phyloP scores from a whole-genome alignment of 305 asterid species.

The Fraxinus ornus region DNA sequence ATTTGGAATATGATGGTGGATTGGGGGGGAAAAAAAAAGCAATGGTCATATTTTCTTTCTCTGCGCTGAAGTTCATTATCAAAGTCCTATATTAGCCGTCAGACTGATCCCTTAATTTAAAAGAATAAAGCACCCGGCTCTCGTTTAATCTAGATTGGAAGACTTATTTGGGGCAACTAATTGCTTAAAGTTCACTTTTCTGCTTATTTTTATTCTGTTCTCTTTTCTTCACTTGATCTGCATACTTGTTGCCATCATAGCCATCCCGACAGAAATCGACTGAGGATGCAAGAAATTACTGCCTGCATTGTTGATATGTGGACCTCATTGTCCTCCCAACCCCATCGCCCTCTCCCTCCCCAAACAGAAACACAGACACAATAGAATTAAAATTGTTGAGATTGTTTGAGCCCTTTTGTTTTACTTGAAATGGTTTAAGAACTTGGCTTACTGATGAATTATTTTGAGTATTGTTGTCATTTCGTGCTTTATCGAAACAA shows the following conservation, averaged over 20 bases:
- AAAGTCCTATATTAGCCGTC: neutral
- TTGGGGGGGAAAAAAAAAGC: neutral
- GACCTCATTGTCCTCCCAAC: neutral
- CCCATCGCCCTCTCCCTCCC: conserved; percentile 7
- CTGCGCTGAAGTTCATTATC: neutral
- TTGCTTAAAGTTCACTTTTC: neutral
- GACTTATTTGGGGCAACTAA: neutral
- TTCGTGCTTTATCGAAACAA: neutral
- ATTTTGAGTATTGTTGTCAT: neutral
- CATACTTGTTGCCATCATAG: neutral
- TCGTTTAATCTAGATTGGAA: neutral
- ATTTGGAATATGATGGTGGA: neutral
- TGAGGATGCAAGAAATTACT: neutral
- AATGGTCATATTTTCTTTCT: neutral
- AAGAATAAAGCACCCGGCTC: neutral
- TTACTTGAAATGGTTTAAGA: neutral
- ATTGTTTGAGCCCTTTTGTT: neutral
- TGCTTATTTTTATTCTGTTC: neutral
- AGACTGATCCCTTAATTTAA: neutral
- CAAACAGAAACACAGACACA: neutral
- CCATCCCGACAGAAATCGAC: neutral
- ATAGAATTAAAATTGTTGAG: neutral
- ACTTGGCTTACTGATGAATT: neutral
- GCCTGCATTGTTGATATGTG: neutral
- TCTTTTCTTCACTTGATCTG: neutral